These are phyloP conservation scores for Lomentospora prolificans DNA, from an alignment of 2,329 filamentous ascomycete genomes.

Conservation along the genomic window DNA sequence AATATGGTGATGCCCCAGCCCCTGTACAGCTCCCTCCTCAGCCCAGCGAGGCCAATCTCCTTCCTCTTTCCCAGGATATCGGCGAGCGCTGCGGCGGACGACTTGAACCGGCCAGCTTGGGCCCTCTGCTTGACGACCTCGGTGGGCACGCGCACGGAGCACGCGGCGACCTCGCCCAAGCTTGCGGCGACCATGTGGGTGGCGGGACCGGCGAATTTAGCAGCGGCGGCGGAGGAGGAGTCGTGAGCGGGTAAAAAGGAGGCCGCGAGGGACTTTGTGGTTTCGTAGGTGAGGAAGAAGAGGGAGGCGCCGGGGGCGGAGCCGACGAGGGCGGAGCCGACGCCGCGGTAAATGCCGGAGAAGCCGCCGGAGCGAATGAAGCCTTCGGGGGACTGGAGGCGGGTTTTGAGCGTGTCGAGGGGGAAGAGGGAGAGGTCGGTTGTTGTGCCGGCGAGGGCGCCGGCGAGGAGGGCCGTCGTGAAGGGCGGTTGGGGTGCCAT, in stretches of 20 bases:
- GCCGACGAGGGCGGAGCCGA: constrained; percentile 81
- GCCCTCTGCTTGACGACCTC: constrained; percentile 97
- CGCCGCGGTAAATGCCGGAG: constrained; percentile 82
- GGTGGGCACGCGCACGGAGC: constrained; percentile 83
- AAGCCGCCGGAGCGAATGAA: constrained; percentile 82
- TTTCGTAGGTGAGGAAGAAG: constrained; percentile 95
- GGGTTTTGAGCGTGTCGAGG: constrained; percentile 97
- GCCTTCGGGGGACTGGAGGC: constrained; percentile 72
- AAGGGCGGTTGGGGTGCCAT: constrained; percentile 16
- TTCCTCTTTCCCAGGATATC: constrained; percentile 52
- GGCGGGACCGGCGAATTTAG: constrained; percentile 21
- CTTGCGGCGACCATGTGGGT: constrained; percentile 79
- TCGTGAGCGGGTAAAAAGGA: constrained; percentile 15
- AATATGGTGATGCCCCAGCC: constrained; percentile 90
- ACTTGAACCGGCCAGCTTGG: constrained; percentile 75
- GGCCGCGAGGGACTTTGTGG: constrained; percentile 53
- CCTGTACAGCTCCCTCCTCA: constrained; percentile 79
- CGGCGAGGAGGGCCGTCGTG: constrained; percentile 60
- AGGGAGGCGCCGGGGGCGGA: constrained; percentile 89
- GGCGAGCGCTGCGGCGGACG: constrained; percentile 53
- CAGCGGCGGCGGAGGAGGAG: constrained; percentile 18
- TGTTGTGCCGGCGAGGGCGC: constrained; percentile 84
- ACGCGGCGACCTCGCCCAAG: constrained; percentile 83
- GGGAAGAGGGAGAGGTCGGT: constrained; percentile 96
- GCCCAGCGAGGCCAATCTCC: constrained; percentile 37